Conservation (phyloP, 2,329 filamentous ascomycete genomes). For the Lachnellula suecica region DNA sequence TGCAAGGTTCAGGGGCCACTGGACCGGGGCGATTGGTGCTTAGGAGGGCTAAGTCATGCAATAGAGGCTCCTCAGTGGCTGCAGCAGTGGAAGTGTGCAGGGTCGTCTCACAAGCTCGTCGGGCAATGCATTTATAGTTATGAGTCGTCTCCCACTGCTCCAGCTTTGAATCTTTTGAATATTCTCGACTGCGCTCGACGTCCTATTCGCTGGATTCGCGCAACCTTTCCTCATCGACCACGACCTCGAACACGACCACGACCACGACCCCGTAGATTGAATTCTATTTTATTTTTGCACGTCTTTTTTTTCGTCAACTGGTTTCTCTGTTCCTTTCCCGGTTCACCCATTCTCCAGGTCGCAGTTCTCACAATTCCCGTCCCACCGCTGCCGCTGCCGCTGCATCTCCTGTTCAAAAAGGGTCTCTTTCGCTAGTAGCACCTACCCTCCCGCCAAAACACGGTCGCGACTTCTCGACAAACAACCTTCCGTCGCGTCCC, state of each 20-base stretch:
- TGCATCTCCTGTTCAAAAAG: slow-evolving; percentile 4
- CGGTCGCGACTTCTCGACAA: no score
- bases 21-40: background rate
- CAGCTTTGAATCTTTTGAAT: background rate
- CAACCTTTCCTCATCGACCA: background rate
- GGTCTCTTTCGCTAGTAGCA: slow-evolving; percentile 28
- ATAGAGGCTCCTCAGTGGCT: background rate
- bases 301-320: background rate
- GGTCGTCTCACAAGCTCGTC: background rate
- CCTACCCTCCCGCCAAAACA: slow-evolving; percentile 9
- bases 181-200: slow-evolving; percentile 1
- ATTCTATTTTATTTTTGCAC: background rate
- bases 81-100: background rate
- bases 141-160: background rate
- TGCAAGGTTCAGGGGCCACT: no score
- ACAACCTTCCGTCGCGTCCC: no score
- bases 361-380: no score
- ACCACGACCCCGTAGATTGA: no score
- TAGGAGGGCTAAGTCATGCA: background rate
- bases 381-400: background rate
- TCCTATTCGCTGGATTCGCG: background rate
- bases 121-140: background rate
- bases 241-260: no score
- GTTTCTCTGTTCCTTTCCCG: no score
- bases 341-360: no score